Evolutionary conservation across 2,329 filamentous ascomycete species (phyloP), one percentile per base, ranked within the genome.

Genomic region (Colletotrichum caudatum): DNA sequence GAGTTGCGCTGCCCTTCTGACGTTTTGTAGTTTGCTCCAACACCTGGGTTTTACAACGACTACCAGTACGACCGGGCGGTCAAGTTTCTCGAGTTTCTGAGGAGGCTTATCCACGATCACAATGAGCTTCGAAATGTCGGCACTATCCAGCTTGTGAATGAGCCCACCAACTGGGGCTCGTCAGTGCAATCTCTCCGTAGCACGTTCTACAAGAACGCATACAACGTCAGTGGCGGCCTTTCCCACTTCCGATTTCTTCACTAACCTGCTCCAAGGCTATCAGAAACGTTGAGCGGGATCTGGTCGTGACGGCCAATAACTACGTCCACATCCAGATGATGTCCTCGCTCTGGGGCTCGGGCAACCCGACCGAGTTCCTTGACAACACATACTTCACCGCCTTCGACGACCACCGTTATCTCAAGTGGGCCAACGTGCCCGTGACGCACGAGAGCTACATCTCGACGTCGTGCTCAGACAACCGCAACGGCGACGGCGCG

Each of bases 321-420:
- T 81, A 81, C 35, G 78, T 91, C 0, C 87, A 90, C 72, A 85
- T 91, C 48, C 84, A 81, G 59, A 82, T 82, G 71, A 84, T 84
- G 82, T 85, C 87, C 73, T 75, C 81, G 35, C 78, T 81, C 35
- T 91, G 88, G 89, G 86, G 85, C 23, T 84, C 87, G 1, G 88
- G 88, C 8, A 81, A 90, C 76, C 86, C 88, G 0, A 84, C 81
- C 35, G 74, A 82, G 35, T 81, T 80, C 62, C 80, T 90, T 11
- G 77, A 82, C 3, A 80, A 81, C 73, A 80, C 81, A 29, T 78
- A 82, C 39, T 82, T 81, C 74, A 81, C 85, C 16, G 85, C 84
- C 39, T 91, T 85, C 75, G 88, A 91, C 76, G 84, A 89, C 76
- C 89, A 90, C 74, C 83, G 87, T 26, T 91, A 90, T 76, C 78